Conservation (phyloP, 176 grass and related monocot genomes). For the Rhynchospora breviuscula region DNA sequence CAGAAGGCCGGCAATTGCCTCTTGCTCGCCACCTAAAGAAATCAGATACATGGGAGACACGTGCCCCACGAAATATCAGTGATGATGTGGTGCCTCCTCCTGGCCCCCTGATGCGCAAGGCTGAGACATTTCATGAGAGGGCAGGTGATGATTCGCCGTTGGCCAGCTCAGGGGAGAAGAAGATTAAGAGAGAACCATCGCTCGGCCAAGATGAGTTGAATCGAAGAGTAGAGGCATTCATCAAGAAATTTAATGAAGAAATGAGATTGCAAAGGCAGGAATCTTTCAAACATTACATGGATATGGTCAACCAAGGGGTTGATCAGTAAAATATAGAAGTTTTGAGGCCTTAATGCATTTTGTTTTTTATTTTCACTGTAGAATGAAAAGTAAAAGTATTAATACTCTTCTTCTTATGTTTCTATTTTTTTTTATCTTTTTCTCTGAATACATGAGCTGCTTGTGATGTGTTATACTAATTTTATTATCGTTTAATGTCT, state of each 20-base stretch:
- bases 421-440: not conserved
- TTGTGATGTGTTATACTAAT: slow-evolving; percentile 11
- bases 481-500: slow-evolving; percentile 18
- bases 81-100: not conserved
- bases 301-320: slow-evolving; percentile 56
- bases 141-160: not conserved
- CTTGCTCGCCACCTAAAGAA: slow-evolving; percentile 91
- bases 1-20: slow-evolving; percentile 62
- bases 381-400: not conserved
- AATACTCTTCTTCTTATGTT: not conserved
- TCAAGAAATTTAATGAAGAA: slow-evolving; percentile 98
- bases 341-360: not conserved
- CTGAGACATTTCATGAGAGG: slow-evolving; percentile 68
- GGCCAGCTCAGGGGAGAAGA: not conserved
- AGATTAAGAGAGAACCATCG: slow-evolving; percentile 65
- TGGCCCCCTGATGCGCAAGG: slow-evolving; percentile 42
- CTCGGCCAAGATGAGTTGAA: slow-evolving; percentile 92
- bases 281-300: slow-evolving; percentile 75
- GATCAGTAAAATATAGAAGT: slow-evolving; percentile 29
- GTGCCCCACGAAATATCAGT: slow-evolving; percentile 24
- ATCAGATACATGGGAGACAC: slow-evolving; percentile 80
- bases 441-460: no score
- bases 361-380: slow-evolving; percentile 15
- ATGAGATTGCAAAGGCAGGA: slow-evolving; percentile 93
- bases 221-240: slow-evolving; percentile 85